Evolutionary conservation across 371 early-diverging fungal genomes (phyloP), one percentile per base, ranked within the genome.

Genomic region (Cokeromyces recurvatus): DNA sequence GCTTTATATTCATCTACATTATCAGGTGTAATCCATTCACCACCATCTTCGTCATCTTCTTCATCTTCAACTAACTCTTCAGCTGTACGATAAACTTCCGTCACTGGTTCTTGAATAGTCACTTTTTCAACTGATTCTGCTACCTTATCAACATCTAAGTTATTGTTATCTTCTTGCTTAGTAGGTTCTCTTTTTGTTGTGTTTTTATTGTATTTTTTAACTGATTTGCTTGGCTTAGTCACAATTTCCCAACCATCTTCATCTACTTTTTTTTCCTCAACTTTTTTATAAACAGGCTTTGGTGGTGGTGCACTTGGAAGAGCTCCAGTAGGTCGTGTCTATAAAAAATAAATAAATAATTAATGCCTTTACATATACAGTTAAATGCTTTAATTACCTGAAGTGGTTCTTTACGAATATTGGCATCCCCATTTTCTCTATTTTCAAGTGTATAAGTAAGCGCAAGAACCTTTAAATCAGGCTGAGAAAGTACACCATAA

Each of bases 21-120:
- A 14, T 75, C 66, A 1, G 98, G 96, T 10, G 98, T 96, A 55
- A 97, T 96, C 98, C 97, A 97, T 27, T 79, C 91, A 39, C 87
- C 92, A 35, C 81, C 88, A 50, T 76, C 81, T 24, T 34, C 27
- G 17, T 77, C 78, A 14, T 72, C 71, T 1, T 66, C 73, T 7
- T 69, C 66, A 7, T 50, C 62, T 35, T 64, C 71, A 23, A 43
- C 47, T 8, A 53, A 45, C 29, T 7, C 11, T 36, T 15, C 17
- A 7, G 29, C 29, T 7, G 29, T 29, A 14, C 10, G 17, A 17
- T 4, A 19, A 14, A 62, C 48, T 43, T 38, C 46, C 20, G 41
- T 55, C 19, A 48, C 62, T 34, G 35, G 39, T 23, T 43, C 24
- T n/a, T 32, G 27, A 16, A 48, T 39, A 31, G 53, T 38, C 9